Base-by-base conservation (phyloP, 1,139 yeast species). In the Hemisphaericaspora lyxosophila region DNA sequence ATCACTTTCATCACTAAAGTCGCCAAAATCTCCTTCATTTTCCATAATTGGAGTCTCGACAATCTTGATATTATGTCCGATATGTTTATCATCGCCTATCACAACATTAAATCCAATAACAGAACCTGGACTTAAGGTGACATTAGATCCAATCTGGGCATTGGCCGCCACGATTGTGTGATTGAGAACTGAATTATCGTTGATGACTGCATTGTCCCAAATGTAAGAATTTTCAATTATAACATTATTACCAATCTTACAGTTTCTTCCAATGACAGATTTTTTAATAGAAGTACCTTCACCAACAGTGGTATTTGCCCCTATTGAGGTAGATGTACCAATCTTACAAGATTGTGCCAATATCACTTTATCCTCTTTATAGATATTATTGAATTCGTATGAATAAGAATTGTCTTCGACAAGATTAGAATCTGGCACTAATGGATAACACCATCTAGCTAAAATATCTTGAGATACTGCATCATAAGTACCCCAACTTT, bases 331-430 rank as follows among this genome's bases (percentile, higher is more conserved):
- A 49, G 86, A 73, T 36, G 81, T 75, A 15, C 84, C 85, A 44
- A 88, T 77, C 48, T 80, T 80, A 64, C 97, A 88, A n/a, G 94
- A 84, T 58, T 90, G 96, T 0, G 97, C 96, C 50, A 94, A 71
- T 11, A 89, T 80, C 16, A 92, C 92, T 47, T 83, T 82, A 34
- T 77, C 76, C 48, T 85, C 94, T 61, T 88, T 89, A 63, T 94
- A 92, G 34, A 90, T 78, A 58, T 92, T 95, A 38, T 87, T 85
- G 40, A 84, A 75, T 51, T 85, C 94, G 60, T 88, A 88, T 6
- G 81, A 66, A 56, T 85, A 92, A 1, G 87, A 75, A 52, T 85
- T 89, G 48, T 75, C 80, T 18, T 75, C 80, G 40, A 82, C 64
- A 47, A 86, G 70, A 55, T 90, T 90, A 38, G 88, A 71, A 49